Evolutionary conservation across 2,329 filamentous ascomycete species (phyloP).

Genomic region (Dothideomycetes sp.): DNA sequence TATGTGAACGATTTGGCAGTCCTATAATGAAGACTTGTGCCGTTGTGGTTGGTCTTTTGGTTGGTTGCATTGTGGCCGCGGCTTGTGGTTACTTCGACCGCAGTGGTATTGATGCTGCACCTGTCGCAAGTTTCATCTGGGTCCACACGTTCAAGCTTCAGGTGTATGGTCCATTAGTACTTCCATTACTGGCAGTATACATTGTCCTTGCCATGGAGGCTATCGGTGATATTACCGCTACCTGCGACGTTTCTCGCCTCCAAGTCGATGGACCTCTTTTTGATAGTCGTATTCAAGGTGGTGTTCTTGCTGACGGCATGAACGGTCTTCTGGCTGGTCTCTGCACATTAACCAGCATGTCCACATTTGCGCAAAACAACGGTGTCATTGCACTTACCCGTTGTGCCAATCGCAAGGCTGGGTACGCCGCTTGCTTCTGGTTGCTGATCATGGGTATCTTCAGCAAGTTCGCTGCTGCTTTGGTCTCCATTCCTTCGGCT

Average conservation of each 20-base stretch:
- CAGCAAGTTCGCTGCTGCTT: slow-evolving; percentile 70
- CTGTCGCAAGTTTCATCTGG: slow-evolving; percentile 68
- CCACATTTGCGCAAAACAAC: slow-evolving; percentile 75
- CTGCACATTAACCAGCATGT: slow-evolving; percentile 72
- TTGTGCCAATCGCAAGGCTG: slow-evolving; percentile 71
- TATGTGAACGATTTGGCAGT: slow-evolving; percentile 71
- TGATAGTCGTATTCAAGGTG: slow-evolving; percentile 70
- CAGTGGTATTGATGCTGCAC: slow-evolving; percentile 60
- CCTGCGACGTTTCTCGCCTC: slow-evolving; percentile 68
- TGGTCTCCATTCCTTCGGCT: slow-evolving; percentile 60
- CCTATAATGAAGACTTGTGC: slow-evolving; percentile 77
- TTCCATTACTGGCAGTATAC: slow-evolving; percentile 54
- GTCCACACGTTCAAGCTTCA: slow-evolving; percentile 64
- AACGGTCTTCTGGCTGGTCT: slow-evolving; percentile 67
- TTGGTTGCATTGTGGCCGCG: slow-evolving; percentile 66
- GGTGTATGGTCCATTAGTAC: slow-evolving; percentile 63
- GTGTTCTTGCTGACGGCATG: slow-evolving; percentile 66
- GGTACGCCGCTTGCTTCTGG: slow-evolving; percentile 69
- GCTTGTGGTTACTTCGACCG: slow-evolving; percentile 70
- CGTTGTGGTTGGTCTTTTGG: slow-evolving; percentile 63
- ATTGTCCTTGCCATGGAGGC: slow-evolving; percentile 70
- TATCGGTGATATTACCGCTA: slow-evolving; percentile 61
- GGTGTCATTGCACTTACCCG: slow-evolving; percentile 74
- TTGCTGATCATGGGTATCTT: slow-evolving; percentile 74
- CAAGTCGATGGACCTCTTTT: slow-evolving; percentile 64